A percentile compares a stretch with the other conserved stretches of the same genome.
These are phyloP conservation scores for Yamadazyma atmosphaerica DNA, from an alignment of 1,139 yeast genomes.

Conservation along the genomic window DNA sequence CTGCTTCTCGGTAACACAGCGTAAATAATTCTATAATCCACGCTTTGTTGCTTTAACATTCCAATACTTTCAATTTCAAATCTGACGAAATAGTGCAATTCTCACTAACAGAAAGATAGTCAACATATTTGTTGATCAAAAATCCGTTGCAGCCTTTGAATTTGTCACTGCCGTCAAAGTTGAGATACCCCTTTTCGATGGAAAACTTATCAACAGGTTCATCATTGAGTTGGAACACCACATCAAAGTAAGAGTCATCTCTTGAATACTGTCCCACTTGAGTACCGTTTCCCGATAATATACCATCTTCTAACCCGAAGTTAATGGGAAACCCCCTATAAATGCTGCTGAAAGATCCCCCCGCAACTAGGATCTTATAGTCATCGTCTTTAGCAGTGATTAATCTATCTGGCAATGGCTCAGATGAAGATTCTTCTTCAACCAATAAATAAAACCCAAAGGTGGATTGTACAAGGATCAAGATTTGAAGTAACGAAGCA, in stretches of 20 bases:
- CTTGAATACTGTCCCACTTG: slow-evolving; percentile 23
- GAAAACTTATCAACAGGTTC: slow-evolving; percentile 15
- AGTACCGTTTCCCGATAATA: background rate
- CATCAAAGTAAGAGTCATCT: slow-evolving; percentile 21
- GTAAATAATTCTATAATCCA: too few relatives aligned
- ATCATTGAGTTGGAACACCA: slow-evolving; percentile 3
- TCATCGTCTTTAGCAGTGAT: background rate
- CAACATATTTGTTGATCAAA: background rate
- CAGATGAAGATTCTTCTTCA: background rate
- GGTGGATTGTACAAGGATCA: background rate
- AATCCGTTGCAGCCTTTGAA: slow-evolving; percentile 1
- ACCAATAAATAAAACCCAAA: background rate
- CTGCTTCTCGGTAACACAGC: too few relatives aligned
- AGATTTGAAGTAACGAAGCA: background rate
- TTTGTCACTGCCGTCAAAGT: background rate
- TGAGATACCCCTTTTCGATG: slow-evolving; percentile 14
- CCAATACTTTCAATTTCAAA: slow-evolving; percentile 1
- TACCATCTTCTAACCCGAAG: background rate
- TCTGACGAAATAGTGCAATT: slow-evolving; percentile 5
- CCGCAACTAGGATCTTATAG: background rate
- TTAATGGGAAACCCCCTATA: background rate
- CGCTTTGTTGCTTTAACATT: too few relatives aligned
- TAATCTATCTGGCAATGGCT: background rate
- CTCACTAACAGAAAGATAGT: background rate
- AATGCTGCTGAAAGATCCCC: background rate